Percentiles rank a stretch among this genome's conserved stretches.
phyloP scores from a whole-genome alignment of 2,329 filamentous ascomycete genomes.

The Cytospora chrysosperma region DNA sequence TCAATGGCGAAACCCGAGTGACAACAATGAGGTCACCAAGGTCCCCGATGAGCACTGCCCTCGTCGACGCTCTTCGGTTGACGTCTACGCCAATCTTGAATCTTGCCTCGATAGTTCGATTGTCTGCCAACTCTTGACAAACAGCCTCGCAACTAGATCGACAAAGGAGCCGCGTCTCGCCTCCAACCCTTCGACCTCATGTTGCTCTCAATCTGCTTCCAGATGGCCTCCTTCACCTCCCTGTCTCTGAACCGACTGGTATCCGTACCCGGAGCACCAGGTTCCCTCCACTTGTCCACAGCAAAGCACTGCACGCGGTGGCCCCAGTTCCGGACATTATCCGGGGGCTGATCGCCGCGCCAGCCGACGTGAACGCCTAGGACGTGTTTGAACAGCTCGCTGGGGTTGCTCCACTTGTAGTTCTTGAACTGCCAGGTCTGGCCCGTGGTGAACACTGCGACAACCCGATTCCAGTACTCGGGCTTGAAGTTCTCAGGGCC shows the following conservation, averaged over 20 bases:
- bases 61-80: not conserved
- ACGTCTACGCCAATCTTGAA: not conserved
- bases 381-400: conserved; percentile 86
- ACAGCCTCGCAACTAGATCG: conserved; percentile 37
- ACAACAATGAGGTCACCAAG: no score
- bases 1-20: not conserved
- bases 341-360: conserved; percentile 78
- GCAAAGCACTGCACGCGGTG: conserved; percentile 74
- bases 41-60: not conserved
- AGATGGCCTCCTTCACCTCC: conserved; percentile 90
- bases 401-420: conserved; percentile 91
- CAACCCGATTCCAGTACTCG: conserved; percentile 94
- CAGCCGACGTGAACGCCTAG: conserved; percentile 88
- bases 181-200: conserved; percentile 87
- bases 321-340: conserved; percentile 80
- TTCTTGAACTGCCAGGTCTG: conserved; percentile 98
- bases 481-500: conserved; percentile 93
- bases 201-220: conserved; percentile 81
- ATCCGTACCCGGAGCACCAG: conserved; percentile 44
- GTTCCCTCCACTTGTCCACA: conserved; percentile 72
- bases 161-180: conserved; percentile 63
- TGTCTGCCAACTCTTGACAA: no score
- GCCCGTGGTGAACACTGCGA: conserved; percentile 95
- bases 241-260: conserved; percentile 76
- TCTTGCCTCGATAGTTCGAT: no score